phyloP scores from a whole-genome alignment of 2,329 filamentous ascomycete genomes.

The Aureobasidium lini region DNA sequence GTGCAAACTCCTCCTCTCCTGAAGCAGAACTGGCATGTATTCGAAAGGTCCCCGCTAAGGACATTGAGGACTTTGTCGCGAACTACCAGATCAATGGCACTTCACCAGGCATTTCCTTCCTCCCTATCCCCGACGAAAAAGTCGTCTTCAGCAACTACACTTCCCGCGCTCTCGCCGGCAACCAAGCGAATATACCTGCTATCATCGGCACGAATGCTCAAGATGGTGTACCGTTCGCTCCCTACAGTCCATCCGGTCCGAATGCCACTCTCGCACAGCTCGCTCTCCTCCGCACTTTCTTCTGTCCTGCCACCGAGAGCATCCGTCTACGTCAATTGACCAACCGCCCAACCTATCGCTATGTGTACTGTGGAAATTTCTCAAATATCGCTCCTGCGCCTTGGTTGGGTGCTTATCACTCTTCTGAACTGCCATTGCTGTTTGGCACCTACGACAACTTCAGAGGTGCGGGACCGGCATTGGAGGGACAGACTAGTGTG shows the following conservation, averaged over 20 bases:
- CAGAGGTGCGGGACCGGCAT: conserved; percentile 18
- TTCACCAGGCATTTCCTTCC: conserved; percentile 20
- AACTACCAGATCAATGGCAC: conserved; percentile 23
- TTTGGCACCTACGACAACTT: conserved; percentile 32
- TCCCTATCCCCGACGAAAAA: conserved; percentile 16
- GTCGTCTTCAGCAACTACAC: conserved; percentile 30
- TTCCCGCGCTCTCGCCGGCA: conserved; percentile 17
- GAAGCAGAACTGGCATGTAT: conserved; percentile 31
- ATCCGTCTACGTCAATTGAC: conserved; percentile 23
- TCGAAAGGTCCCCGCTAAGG: conserved; percentile 23
- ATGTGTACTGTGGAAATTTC: conserved; percentile 36
- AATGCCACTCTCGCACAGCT: conserved; percentile 15
- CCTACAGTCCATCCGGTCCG: conserved; percentile 28
- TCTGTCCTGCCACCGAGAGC: conserved; percentile 26
- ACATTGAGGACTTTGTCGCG: conserved; percentile 29
- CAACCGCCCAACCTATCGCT: conserved; percentile 32
- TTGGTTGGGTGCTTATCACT: conserved; percentile 40
- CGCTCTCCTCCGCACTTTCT: conserved; percentile 17
- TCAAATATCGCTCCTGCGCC: conserved; percentile 32
- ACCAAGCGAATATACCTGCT: conserved; percentile 22
- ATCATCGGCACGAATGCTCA: conserved; percentile 31
- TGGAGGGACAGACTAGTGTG: conserved; percentile 25
- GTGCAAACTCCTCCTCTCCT: conserved; percentile 20
- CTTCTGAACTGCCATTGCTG: conserved; percentile 30
- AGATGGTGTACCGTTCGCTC: conserved; percentile 29